Evolutionary conservation across 805 yeast species (phyloP).

Genomic region (Starmerella sirachaensis): DNA sequence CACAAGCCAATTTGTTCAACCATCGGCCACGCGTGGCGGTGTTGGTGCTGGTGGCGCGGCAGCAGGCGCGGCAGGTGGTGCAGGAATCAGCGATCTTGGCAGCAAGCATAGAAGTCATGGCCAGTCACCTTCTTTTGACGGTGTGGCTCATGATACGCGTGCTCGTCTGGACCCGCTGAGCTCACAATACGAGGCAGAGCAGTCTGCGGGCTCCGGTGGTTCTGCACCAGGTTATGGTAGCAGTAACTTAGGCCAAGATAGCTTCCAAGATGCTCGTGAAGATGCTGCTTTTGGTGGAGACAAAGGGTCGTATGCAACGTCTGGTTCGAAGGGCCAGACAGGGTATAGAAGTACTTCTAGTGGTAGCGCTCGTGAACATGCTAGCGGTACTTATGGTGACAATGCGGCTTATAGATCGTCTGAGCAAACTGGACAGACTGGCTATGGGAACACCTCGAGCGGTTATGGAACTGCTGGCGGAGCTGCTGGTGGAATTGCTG

Average conservation of each 20-base stretch:
- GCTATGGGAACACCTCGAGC: too few species aligned
- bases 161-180: slow-evolving; percentile 16
- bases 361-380: too few species aligned
- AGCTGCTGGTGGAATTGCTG: slow-evolving; percentile 3
- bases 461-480: slow-evolving; percentile 1
- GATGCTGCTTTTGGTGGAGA: too few species aligned
- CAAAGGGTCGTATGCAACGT: too few species aligned
- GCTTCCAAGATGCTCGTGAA: background rate
- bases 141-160: slow-evolving; percentile 9
- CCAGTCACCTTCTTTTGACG: slow-evolving; percentile 8
- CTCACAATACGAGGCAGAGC: slow-evolving; percentile 5
- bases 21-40: too few species aligned
- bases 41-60: background rate
- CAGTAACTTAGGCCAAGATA: background rate
- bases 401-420: too few species aligned
- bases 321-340: too few species aligned
- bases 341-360: too few species aligned
- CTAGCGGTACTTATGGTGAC: too few species aligned
- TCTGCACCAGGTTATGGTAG: background rate
- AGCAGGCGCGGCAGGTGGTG: background rate
- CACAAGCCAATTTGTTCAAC: too few species aligned
- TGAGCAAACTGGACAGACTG: too few species aligned
- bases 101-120: slow-evolving; percentile 9
- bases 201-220: background rate
- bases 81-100: slow-evolving; percentile 8